These are phyloP conservation scores for Bimuria novae-zelandiae DNA, from an alignment of 2,329 filamentous ascomycete genomes.

Conservation along the genomic window DNA sequence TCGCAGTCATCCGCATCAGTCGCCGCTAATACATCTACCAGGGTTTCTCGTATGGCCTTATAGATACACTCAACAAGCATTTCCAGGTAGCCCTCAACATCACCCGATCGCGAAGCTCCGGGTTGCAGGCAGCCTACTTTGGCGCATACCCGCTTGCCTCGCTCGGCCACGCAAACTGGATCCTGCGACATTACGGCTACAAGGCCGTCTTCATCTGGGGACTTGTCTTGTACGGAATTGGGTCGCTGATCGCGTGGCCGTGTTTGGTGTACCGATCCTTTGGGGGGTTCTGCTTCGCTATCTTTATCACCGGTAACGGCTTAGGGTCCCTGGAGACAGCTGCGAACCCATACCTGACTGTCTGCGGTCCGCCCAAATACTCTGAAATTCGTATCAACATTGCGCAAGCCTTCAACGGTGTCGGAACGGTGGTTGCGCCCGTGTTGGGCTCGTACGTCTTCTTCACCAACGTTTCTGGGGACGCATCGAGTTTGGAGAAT, in stretches of 20 bases:
- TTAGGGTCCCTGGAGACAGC: conserved; percentile 63
- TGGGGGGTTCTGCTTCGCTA: conserved; percentile 64
- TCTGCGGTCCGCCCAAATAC: conserved; percentile 64
- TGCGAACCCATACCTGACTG: conserved; percentile 56
- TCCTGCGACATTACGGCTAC: conserved; percentile 56
- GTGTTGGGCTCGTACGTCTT: conserved; percentile 65
- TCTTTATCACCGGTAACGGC: conserved; percentile 59
- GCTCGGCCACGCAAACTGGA: conserved; percentile 54
- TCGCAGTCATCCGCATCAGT: neutral
- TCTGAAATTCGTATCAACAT: conserved; percentile 64
- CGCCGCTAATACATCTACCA: conserved; percentile 16
- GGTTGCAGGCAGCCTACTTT: conserved; percentile 56
- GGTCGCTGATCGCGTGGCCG: conserved; percentile 64
- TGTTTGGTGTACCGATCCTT: conserved; percentile 60
- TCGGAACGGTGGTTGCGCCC: conserved; percentile 63
- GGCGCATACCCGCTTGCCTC: conserved; percentile 56
- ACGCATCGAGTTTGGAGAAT: conserved; percentile 57
- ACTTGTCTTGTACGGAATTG: conserved; percentile 60
- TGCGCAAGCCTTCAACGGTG: conserved; percentile 62
- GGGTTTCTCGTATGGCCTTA: conserved; percentile 61
- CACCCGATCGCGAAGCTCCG: conserved; percentile 50
- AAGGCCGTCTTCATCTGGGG: conserved; percentile 56
- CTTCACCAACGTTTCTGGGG: conserved; percentile 60
- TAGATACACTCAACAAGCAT: conserved; percentile 59
- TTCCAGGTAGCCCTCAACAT: conserved; percentile 53